A percentile compares a stretch with the other conserved stretches of the same genome.
phyloP scores from a whole-genome alignment of 2,329 filamentous ascomycete genomes.

The Fusarium buharicum region DNA sequence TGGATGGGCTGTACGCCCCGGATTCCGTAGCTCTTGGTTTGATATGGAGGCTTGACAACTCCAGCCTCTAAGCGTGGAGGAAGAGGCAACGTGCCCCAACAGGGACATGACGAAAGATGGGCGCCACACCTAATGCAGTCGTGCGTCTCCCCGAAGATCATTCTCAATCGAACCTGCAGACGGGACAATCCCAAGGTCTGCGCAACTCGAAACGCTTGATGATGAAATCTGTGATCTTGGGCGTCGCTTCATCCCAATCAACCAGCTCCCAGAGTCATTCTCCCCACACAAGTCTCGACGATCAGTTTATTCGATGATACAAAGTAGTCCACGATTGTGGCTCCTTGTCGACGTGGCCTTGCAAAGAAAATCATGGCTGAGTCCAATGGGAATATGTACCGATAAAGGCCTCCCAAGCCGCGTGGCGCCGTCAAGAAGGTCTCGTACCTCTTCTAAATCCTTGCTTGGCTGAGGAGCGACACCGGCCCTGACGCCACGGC shows the following conservation, averaged over 20 bases:
- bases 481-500: constrained; percentile 26
- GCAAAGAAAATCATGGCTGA: constrained; percentile 6
- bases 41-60: constrained; percentile 11
- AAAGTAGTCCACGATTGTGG: constrained; percentile 17
- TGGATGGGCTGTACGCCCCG: constrained; percentile 12
- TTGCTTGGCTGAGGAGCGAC: constrained; percentile 7
- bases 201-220: constrained; percentile 24
- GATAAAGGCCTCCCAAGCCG: constrained; percentile 19
- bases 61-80: constrained; percentile 34
- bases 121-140: constrained; percentile 30
- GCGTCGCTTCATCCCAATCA: constrained; percentile 2
- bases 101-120: constrained; percentile 35
- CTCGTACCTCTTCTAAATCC: constrained; percentile 13
- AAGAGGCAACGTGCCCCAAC: constrained; percentile 33
- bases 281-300: constrained; percentile 1
- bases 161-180: neutral
- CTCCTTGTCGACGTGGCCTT: constrained; percentile 12
- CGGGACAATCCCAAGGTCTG: neutral
- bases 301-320: constrained; percentile 21
- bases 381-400: constrained; percentile 10
- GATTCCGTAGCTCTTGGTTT: constrained; percentile 15
- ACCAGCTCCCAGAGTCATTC: constrained; percentile 3
- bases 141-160: constrained; percentile 24
- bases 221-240: constrained; percentile 8
- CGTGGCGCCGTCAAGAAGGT: constrained; percentile 28